These are phyloP conservation scores for Fraxinus platypoda DNA, from an alignment of 305 asterid species.

Conservation along the genomic window DNA sequence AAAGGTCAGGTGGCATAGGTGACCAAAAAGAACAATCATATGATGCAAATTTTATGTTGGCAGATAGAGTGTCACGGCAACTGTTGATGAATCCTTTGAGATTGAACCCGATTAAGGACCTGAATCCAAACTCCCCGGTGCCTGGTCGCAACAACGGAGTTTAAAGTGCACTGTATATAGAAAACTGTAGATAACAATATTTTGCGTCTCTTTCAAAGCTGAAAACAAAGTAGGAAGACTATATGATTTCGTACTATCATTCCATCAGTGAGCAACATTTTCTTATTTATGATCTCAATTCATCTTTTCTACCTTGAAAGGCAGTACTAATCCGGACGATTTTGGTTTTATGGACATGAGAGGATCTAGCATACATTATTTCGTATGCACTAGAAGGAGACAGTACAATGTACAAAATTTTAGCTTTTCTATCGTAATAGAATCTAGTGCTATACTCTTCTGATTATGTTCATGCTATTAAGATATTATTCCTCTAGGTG, in stretches of 20 bases:
- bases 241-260: no score
- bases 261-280: background rate
- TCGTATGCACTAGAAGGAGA: no score
- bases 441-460: background rate
- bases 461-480: background rate
- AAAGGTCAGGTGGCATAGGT: background rate
- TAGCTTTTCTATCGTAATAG: background rate
- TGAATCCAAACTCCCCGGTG: conserved; percentile 13
- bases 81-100: conserved; percentile 21
- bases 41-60: conserved; percentile 22
- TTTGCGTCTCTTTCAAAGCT: background rate
- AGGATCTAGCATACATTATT: no score
- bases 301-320: no score
- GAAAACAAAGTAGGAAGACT: background rate
- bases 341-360: no score
- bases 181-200: background rate
- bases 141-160: conserved; percentile 15
- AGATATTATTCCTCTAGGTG: background rate
- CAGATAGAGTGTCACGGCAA: conserved; percentile 24
- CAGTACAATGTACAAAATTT: no score
- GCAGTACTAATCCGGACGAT: no score
- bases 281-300: no score
- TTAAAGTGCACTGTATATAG: conserved; percentile 1
- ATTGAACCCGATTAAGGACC: conserved; percentile 20
- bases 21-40: conserved; percentile 4